A percentile compares a stretch with the other conserved stretches of the same genome.
These are phyloP conservation scores for Phytophthora pluvialis DNA, from an alignment of 352 stramenopile species.

Conservation along the genomic window DNA sequence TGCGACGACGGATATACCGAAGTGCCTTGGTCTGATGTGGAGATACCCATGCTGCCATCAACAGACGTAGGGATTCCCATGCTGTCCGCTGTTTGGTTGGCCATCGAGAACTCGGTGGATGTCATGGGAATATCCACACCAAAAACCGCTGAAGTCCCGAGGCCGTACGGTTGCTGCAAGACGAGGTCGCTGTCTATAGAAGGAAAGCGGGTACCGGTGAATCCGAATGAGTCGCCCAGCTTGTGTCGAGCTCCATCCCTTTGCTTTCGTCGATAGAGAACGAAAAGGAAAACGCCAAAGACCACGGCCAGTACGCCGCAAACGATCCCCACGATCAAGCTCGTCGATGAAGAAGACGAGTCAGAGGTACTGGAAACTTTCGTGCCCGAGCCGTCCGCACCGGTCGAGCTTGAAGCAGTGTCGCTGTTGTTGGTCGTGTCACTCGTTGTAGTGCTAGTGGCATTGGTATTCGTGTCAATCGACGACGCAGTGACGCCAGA, in stretches of 20 bases:
- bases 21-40: constrained; percentile 18
- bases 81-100: constrained; percentile 19
- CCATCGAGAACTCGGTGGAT: constrained; percentile 29
- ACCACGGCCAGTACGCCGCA: constrained; percentile 25
- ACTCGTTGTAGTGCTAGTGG: constrained; percentile 19
- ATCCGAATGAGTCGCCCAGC: constrained; percentile 11
- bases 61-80: constrained; percentile 28
- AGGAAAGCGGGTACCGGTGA: constrained; percentile 26
- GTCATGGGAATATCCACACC: constrained; percentile 31
- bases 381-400: constrained; percentile 4
- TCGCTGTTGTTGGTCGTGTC: constrained; percentile 14
- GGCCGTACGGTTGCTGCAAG: constrained; percentile 23
- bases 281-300: constrained; percentile 17
- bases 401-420: constrained; percentile 11
- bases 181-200: constrained; percentile 33
- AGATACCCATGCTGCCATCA: constrained; percentile 21
- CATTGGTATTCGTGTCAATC: constrained; percentile 11
- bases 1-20: constrained; percentile 11
- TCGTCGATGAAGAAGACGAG: constrained; percentile 27
- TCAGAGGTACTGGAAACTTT: constrained; percentile 6
- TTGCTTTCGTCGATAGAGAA: constrained; percentile 25
- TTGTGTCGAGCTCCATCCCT: constrained; percentile 15
- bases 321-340: constrained; percentile 32
- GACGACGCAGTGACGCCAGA: constrained; percentile 31
- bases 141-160: constrained; percentile 22